These are phyloP conservation scores for Hymenoscyphus fraxineus DNA, from an alignment of 2,329 filamentous ascomycete genomes.

Conservation along the genomic window DNA sequence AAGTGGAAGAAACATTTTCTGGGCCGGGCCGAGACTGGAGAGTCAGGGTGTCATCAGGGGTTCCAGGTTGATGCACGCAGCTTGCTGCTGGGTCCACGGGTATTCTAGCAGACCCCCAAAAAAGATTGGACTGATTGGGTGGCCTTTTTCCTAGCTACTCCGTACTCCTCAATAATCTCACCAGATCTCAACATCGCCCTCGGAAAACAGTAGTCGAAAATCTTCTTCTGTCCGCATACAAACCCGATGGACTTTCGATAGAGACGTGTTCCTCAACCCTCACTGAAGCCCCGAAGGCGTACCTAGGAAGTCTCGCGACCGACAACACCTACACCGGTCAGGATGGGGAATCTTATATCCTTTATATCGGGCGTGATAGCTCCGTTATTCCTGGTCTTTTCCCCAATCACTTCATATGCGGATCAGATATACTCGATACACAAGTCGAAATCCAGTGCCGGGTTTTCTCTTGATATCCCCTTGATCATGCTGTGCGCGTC, in stretches of 20 bases:
- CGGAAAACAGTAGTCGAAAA: not conserved
- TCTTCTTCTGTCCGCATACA: not conserved
- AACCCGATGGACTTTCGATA: constrained; percentile 8
- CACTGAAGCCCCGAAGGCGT: not conserved
- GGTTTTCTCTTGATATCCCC: constrained; percentile 68
- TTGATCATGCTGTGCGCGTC: constrained; percentile 70
- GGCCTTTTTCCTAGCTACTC: not conserved
- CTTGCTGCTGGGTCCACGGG: not conserved
- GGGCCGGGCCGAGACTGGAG: not conserved
- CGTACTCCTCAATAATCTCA: not conserved
- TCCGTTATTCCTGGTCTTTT: constrained; percentile 60
- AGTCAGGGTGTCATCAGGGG: not conserved
- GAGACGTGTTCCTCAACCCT: not conserved
- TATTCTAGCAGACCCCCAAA: not conserved
- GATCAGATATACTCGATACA: constrained; percentile 66
- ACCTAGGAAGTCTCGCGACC: not conserved
- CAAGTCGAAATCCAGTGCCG: constrained; percentile 58
- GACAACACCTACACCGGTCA: constrained; percentile 15
- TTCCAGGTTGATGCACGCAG: not conserved
- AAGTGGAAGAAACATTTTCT: not conserved
- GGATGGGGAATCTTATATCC: constrained; percentile 30
- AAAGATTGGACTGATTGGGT: not conserved
- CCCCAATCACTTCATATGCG: constrained; percentile 61
- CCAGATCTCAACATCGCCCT: not conserved
- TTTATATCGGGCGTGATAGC: constrained; percentile 53